Evolutionary conservation across 2,329 filamentous ascomycete genomes (phyloP), one percentile per base, ranked within the genome.

Genomic region (Aspergillus pseudoterreus): DNA sequence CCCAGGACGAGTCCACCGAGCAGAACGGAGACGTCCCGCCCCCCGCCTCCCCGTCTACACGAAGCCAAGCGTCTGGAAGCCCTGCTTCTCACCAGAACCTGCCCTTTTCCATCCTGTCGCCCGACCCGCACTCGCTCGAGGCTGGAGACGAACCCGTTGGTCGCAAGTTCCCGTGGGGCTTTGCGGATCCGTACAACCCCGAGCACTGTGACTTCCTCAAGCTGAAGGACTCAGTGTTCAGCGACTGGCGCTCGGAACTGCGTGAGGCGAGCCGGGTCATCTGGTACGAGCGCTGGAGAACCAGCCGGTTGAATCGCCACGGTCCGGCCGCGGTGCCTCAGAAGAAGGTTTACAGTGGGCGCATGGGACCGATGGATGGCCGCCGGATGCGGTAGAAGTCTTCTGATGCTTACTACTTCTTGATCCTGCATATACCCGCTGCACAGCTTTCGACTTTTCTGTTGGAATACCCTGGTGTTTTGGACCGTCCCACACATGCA

Each of bases 261-360:
- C 87, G 92, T 54, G 90, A 96, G 70, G 88, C 90, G 47, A 95
- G 90, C 70, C 83, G 90, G 50, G 91, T 95, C 66, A 82, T 91
- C 62, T 96, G 91, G 90, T 97, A 97, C 63, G 92, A 97, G 72
- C 86, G 88, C 63, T 97, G 92, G 94, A 85, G 94, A 72, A 96
- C 83, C 43, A 73, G 68, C 60, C 70, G 71, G 12, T 60, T 74
- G 48, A 70, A 74, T 53, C 64, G 67, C 42, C 63, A 69, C 43
- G 64, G 63, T 35, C 21, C 49, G 10, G 15, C 58, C 41, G 48
- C 60, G 17, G 41, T 50, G 14, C 53, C 58, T 14, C 52, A 60
- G 50, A 64, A 63, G 52, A 63, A 61, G 53, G 44, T 27, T 10
- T 68, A 60, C 43, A 52, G 57, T 22, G 67, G 65, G 36, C 63